phyloP scores from a whole-genome alignment of 2,329 filamentous ascomycete genomes.

The Ceratocystis cubensis region DNA sequence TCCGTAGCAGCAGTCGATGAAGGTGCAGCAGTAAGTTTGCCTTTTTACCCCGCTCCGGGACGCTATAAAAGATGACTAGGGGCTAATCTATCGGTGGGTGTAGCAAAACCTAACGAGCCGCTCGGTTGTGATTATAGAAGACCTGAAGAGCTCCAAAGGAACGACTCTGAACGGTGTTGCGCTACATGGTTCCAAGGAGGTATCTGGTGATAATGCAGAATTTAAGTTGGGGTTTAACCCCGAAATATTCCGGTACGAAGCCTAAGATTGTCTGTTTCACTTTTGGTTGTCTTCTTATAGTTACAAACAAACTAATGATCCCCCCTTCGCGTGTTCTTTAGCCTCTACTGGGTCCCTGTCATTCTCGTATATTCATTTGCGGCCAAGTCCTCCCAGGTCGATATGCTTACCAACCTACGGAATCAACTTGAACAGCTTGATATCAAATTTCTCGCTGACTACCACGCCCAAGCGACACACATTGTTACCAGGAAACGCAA shows the following conservation, averaged over 20 bases:
- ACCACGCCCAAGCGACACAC: conserved; percentile 64
- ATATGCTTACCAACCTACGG: conserved; percentile 50
- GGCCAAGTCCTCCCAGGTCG: conserved; percentile 54
- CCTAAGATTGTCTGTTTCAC: not conserved
- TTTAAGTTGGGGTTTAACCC: conserved; percentile 62
- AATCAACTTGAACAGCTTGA: conserved; percentile 68
- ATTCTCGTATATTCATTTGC: conserved; percentile 73
- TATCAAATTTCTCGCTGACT: conserved; percentile 70
- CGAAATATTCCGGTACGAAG: conserved; percentile 44
- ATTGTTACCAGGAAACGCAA: conserved; percentile 84
- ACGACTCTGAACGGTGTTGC: conserved; percentile 63
- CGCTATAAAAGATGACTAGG: too few species aligned
- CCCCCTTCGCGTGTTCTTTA: conserved; percentile 27
- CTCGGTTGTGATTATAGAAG: conserved; percentile 60
- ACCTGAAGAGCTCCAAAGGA: conserved; percentile 73
- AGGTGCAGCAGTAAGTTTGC: conserved; percentile 49
- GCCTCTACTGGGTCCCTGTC: conserved; percentile 65
- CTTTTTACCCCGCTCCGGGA: too few species aligned
- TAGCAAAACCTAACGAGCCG: conserved; percentile 51
- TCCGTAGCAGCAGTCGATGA: conserved; percentile 52
- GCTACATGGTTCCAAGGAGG: conserved; percentile 48
- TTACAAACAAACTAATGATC: conserved; percentile 19
- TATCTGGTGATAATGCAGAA: conserved; percentile 44
- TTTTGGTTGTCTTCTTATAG: too few species aligned
- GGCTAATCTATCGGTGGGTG: too few species aligned